These are phyloP conservation scores for Irpex sp. DNA, from an alignment of 1,284 basidiomycete genomes.

Conservation along the genomic window DNA sequence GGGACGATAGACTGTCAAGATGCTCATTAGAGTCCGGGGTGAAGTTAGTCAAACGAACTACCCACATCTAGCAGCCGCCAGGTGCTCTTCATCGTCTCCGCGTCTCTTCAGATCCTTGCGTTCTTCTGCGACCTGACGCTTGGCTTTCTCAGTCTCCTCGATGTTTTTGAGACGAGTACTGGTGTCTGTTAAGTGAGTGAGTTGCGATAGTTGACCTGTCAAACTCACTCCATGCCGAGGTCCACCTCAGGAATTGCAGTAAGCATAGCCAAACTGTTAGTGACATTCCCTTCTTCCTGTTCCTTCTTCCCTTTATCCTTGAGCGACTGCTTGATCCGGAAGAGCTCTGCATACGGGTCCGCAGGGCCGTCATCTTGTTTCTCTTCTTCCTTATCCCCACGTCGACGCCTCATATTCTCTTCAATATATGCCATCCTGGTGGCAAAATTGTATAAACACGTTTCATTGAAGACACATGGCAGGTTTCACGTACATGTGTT, in stretches of 20 bases:
- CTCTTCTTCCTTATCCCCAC: conserved; percentile 48
- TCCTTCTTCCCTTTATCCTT: conserved; percentile 55
- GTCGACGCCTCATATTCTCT: conserved; percentile 82
- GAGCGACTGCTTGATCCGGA: conserved; percentile 74
- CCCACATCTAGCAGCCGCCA: conserved; percentile 83
- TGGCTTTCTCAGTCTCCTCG: conserved; percentile 95
- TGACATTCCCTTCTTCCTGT: conserved; percentile 87
- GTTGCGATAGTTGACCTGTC: not conserved
- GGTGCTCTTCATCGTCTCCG: conserved; percentile 69
- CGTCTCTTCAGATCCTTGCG: conserved; percentile 53
- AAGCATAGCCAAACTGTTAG: conserved; percentile 90
- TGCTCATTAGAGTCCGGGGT: not conserved
- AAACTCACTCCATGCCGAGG: conserved; percentile 90
- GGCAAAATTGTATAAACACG: not conserved
- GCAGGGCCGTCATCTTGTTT: conserved; percentile 40
- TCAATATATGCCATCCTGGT: conserved; percentile 97
- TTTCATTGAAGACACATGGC: not conserved
- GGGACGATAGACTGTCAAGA: conserved; percentile 72
- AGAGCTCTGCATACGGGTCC: conserved; percentile 82
- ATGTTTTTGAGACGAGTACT: conserved; percentile 92
- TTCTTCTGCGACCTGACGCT: conserved; percentile 77
- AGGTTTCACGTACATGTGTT: conserved; percentile 82
- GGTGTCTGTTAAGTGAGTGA: not conserved
- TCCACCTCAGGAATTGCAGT: conserved; percentile 97
- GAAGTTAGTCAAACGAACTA: conserved; percentile 11